These are phyloP conservation scores for Candida insectorum DNA, from an alignment of 805 yeast genomes.

Conservation along the genomic window DNA sequence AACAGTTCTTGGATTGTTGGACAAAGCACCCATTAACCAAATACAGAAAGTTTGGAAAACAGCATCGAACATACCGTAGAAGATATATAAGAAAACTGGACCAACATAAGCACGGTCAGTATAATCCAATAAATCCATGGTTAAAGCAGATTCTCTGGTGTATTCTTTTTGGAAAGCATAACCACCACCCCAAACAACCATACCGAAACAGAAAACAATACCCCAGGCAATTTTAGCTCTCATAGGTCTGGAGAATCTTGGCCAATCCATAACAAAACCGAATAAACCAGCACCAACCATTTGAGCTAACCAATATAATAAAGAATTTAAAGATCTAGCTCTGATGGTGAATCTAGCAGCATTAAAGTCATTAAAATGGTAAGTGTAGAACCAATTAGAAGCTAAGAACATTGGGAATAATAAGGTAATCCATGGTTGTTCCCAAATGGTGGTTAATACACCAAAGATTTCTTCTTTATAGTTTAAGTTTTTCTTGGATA, in stretches of 20 bases:
- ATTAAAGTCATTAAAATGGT: slow-evolving; percentile 59
- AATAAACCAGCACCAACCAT: slow-evolving; percentile 53
- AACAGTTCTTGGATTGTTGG: slow-evolving; percentile 53
- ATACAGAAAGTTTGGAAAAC: slow-evolving; percentile 56
- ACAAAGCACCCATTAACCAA: slow-evolving; percentile 58
- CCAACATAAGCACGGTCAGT: slow-evolving; percentile 48
- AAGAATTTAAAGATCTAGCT: slow-evolving; percentile 59
- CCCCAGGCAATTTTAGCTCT: slow-evolving; percentile 47
- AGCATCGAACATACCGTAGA: slow-evolving; percentile 60
- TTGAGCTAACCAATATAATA: slow-evolving; percentile 59
- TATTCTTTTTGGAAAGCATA: slow-evolving; percentile 42
- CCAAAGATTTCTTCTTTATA: slow-evolving; percentile 41
- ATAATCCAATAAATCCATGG: slow-evolving; percentile 40
- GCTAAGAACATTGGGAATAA: slow-evolving; percentile 62
- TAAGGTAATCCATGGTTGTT: slow-evolving; percentile 39
- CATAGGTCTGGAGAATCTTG: slow-evolving; percentile 35
- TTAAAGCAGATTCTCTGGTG: slow-evolving; percentile 27
- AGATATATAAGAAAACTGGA: slow-evolving; percentile 59
- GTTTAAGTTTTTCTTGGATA: slow-evolving; percentile 42
- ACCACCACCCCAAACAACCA: slow-evolving; percentile 62
- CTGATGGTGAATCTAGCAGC: slow-evolving; percentile 54
- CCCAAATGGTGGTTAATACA: slow-evolving; percentile 6
- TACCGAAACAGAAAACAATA: slow-evolving; percentile 34
- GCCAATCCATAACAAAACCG: slow-evolving; percentile 48
- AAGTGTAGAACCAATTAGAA: slow-evolving; percentile 66